phyloP scores from a whole-genome alignment of 2,329 filamentous ascomycete genomes.

The Aspergillus sp. region DNA sequence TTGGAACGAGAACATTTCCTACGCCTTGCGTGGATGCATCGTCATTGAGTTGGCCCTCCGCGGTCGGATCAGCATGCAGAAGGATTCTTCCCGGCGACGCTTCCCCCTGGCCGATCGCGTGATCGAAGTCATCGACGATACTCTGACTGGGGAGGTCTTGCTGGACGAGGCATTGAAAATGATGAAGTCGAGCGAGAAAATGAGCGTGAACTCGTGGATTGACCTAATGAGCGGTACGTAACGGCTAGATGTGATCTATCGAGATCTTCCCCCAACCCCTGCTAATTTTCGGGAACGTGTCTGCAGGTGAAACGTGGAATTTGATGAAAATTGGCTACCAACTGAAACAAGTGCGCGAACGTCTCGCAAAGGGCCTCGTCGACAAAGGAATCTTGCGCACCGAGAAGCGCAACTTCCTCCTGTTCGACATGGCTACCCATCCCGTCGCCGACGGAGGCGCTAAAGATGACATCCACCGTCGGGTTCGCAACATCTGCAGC shows the following conservation, averaged over 20 bases:
- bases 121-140: conserved; percentile 97
- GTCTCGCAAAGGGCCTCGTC: conserved; percentile 92
- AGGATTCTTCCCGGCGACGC: conserved; percentile 84
- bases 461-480: conserved; percentile 93
- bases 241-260: neutral
- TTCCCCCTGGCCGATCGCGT: conserved; percentile 90
- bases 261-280: neutral
- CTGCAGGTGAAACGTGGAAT: conserved; percentile 94
- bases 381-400: conserved; percentile 98
- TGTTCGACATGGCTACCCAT: conserved; percentile 99
- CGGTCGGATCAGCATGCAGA: conserved; percentile 97
- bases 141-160: conserved; percentile 92
- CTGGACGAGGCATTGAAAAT: conserved; percentile 98
- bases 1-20: conserved; percentile 99
- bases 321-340: conserved; percentile 99
- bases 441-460: conserved; percentile 93
- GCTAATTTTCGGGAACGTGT: conserved; percentile 8
- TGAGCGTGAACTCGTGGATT: conserved; percentile 99
- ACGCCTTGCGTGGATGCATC: conserved; percentile 94
- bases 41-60: conserved; percentile 96
- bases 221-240: conserved; percentile 91
- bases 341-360: conserved; percentile 97
- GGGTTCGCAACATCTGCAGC: conserved; percentile 88
- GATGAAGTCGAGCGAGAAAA: conserved; percentile 99
- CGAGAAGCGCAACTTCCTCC: conserved; percentile 98